Percentiles rank a stretch among this genome's conserved stretches.
Evolutionary conservation across 352 stramenopile genomes (phyloP).

Genomic region (Pythium chondricola): DNA sequence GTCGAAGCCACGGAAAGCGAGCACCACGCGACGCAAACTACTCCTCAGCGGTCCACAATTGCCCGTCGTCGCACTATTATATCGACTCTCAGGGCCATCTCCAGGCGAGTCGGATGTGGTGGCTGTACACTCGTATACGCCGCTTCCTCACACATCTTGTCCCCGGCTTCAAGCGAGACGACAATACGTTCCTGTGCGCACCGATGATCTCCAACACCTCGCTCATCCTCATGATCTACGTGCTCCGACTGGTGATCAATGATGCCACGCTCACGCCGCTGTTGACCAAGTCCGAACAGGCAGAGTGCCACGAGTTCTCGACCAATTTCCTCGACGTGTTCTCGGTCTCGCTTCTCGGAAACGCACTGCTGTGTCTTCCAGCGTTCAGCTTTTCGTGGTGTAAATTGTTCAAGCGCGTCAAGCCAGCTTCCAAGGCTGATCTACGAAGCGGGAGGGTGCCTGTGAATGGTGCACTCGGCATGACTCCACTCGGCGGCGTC

Average conservation of each 20-base stretch:
- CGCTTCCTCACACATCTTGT: conserved; percentile 41
- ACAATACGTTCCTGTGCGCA: conserved; percentile 73
- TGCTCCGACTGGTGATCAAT: conserved; percentile 42
- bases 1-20: not conserved
- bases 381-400: conserved; percentile 57
- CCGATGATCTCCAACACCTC: conserved; percentile 70
- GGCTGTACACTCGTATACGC: conserved; percentile 43
- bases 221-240: conserved; percentile 55
- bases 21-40: not conserved
- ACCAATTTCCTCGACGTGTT: conserved; percentile 63
- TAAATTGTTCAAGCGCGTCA: conserved; percentile 37
- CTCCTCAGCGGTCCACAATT: conserved; percentile 11
- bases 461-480: conserved; percentile 10
- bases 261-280: conserved; percentile 39
- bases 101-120: conserved; percentile 45
- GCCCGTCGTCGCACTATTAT: conserved; percentile 57
- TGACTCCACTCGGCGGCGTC: conserved; percentile 16
- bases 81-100: conserved; percentile 44
- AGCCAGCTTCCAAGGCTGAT: conserved; percentile 17
- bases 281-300: conserved; percentile 17
- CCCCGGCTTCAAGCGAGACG: conserved; percentile 55
- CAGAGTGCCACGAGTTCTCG: conserved; percentile 43
- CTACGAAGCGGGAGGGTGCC: conserved; percentile 10
- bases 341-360: conserved; percentile 49
- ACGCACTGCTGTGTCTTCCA: conserved; percentile 61